Percentiles rank a stretch among this genome's conserved stretches.
phyloP scores from a whole-genome alignment of 345 rosid genomes.

The Salix exigua region DNA sequence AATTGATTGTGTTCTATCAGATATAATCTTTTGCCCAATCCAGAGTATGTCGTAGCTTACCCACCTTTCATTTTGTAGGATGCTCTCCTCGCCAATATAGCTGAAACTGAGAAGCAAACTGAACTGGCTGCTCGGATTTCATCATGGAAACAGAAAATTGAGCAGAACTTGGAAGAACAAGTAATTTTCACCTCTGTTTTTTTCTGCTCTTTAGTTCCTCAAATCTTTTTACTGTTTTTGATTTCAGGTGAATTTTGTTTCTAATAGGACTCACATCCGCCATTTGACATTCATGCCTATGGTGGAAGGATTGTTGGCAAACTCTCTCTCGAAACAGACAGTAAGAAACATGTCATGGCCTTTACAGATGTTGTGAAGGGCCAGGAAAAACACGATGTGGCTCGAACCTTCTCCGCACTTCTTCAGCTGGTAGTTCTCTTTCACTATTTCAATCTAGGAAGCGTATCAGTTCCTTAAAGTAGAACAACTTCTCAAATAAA shows the following conservation, averaged over 20 bases:
- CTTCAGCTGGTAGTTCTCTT: conserved; percentile 75
- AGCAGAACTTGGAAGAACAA: conserved; percentile 86
- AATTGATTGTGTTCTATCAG: background rate
- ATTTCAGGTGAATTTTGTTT: conserved; percentile 6
- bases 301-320: conserved; percentile 64
- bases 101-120: conserved; percentile 86
- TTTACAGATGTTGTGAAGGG: conserved; percentile 66
- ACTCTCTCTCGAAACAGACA: conserved; percentile 45
- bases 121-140: conserved; percentile 89
- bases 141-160: conserved; percentile 92
- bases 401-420: conserved; percentile 89
- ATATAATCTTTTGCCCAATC: background rate
- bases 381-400: conserved; percentile 81
- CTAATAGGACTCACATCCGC: conserved; percentile 72
- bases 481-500: background rate
- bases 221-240: background rate
- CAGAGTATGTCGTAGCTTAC: background rate
- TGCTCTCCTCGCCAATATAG: conserved; percentile 89
- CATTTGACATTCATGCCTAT: conserved; percentile 88
- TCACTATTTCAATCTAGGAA: background rate
- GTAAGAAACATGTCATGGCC: conserved; percentile 28
- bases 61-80: conserved; percentile 45
- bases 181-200: conserved; percentile 31
- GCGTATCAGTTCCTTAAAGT: background rate
- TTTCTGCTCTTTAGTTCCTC: background rate